Evolutionary conservation across 805 yeast genomes (phyloP).

Genomic region (Zygotorulaspora danielsina): DNA sequence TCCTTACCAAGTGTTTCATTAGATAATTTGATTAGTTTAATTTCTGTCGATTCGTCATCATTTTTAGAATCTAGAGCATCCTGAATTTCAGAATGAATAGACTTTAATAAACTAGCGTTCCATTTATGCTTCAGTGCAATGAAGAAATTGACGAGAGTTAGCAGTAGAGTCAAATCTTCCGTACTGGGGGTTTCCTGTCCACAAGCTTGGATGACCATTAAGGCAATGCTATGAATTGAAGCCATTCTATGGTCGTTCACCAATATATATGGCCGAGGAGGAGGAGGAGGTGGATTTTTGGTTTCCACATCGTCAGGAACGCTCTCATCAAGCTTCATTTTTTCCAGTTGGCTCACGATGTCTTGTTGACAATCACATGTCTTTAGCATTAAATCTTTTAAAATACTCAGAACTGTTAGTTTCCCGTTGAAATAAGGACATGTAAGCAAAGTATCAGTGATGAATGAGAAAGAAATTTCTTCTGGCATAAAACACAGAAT

Average conservation of each 20-base stretch:
- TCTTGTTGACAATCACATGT: slow-evolving; percentile 14
- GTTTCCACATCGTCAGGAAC: slow-evolving; percentile 1
- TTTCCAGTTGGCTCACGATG: slow-evolving; percentile 7
- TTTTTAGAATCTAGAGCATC: slow-evolving; percentile 22
- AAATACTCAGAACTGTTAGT: slow-evolving; percentile 57
- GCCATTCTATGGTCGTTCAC: slow-evolving; percentile 40
- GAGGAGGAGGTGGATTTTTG: slow-evolving; percentile 16
- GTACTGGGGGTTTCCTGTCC: slow-evolving; percentile 19
- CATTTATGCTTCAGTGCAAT: slow-evolving; percentile 36
- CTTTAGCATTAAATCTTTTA: slow-evolving; percentile 60
- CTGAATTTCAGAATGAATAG: slow-evolving; percentile 33
- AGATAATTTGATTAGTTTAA: slow-evolving; percentile 31
- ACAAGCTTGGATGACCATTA: slow-evolving; percentile 20
- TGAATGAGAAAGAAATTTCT: slow-evolving; percentile 51
- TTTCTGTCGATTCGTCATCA: slow-evolving; percentile 21
- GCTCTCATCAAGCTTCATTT: slow-evolving; percentile 6
- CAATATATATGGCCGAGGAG: slow-evolving; percentile 35
- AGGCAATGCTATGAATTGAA: slow-evolving; percentile 35
- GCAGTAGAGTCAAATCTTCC: slow-evolving; percentile 30
- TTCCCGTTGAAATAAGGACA: slow-evolving; percentile 65
- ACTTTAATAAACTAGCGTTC: slow-evolving; percentile 30
- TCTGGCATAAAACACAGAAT: slow-evolving; percentile 58
- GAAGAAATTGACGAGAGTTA: slow-evolving; percentile 56
- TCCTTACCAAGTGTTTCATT: slow-evolving; percentile 20
- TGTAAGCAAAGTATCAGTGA: slow-evolving; percentile 56